These are phyloP conservation scores for Candida lessepsii DNA, from an alignment of 805 yeast species.

Conservation along the genomic window DNA sequence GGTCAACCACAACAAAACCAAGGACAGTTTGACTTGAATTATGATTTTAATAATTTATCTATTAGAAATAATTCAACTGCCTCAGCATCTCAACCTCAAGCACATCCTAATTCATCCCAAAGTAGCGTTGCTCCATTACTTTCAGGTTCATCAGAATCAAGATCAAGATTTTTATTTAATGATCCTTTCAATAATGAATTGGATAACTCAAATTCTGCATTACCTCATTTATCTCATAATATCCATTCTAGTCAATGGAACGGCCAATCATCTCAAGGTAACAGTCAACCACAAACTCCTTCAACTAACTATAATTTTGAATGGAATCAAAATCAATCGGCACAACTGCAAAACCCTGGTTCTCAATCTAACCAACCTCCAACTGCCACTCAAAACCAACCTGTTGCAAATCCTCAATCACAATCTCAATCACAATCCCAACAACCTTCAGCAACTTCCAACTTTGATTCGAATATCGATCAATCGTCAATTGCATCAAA, in stretches of 20 bases:
- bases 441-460: neutral
- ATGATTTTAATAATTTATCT: conserved; percentile 12
- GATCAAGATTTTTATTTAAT: conserved; percentile 68
- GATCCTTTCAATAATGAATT: conserved; percentile 47
- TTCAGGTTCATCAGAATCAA: conserved; percentile 22
- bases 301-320: conserved; percentile 15
- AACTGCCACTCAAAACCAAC: neutral
- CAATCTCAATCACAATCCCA: neutral
- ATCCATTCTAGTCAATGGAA: conserved; percentile 22
- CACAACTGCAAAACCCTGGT: conserved; percentile 4
- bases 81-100: neutral
- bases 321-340: conserved; percentile 15
- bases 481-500: conserved; percentile 18
- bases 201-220: conserved; percentile 9
- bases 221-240: conserved; percentile 8
- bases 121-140: conserved; percentile 6
- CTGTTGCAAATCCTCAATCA: neutral
- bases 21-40: conserved; percentile 7
- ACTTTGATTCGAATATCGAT: conserved; percentile 1
- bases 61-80: conserved; percentile 12
- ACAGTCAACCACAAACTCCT: conserved; percentile 18
- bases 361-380: conserved; percentile 11
- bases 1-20: neutral
- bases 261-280: conserved; percentile 27
- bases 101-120: conserved; percentile 1